These are phyloP conservation scores for Calycina herbarum DNA, from an alignment of 2,329 filamentous ascomycete species.

Conservation along the genomic window DNA sequence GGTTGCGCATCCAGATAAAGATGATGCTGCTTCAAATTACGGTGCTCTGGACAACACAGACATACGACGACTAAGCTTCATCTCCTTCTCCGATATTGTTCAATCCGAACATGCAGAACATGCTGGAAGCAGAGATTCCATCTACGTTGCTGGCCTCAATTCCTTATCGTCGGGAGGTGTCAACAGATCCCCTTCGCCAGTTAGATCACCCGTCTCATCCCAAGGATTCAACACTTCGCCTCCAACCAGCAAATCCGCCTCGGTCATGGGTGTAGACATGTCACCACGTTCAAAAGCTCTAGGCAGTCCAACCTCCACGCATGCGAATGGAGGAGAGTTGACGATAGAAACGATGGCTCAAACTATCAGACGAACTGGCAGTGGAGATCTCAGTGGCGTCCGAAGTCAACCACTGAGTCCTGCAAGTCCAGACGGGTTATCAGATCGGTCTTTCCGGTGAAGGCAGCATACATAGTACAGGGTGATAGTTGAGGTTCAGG, in stretches of 20 bases:
- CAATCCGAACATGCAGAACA: slow-evolving; percentile 75
- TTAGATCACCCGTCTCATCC: slow-evolving; percentile 76
- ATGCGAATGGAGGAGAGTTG: slow-evolving; percentile 65
- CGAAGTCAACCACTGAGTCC: slow-evolving; percentile 61
- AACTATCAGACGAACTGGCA: slow-evolving; percentile 80
- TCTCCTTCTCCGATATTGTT: slow-evolving; percentile 95
- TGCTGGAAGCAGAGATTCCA: slow-evolving; percentile 64
- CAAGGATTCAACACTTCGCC: slow-evolving; percentile 69
- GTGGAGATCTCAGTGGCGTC: slow-evolving; percentile 67
- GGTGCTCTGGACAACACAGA: slow-evolving; percentile 76
- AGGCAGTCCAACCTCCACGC: slow-evolving; percentile 61
- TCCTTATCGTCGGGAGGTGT: slow-evolving; percentile 52
- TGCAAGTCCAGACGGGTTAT: slow-evolving; percentile 43
- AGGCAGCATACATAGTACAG: not conserved
- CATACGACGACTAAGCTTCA: slow-evolving; percentile 84
- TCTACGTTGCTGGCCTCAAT: slow-evolving; percentile 67
- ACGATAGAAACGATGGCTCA: slow-evolving; percentile 94
- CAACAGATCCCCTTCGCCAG: slow-evolving; percentile 76
- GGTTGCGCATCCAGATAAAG: slow-evolving; percentile 52
- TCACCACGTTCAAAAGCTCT: slow-evolving; percentile 59
- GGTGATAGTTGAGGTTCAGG: not conserved
- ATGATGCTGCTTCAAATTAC: slow-evolving; percentile 71
- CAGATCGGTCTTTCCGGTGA: slow-evolving; percentile 33
- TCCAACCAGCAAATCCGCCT: slow-evolving; percentile 73
- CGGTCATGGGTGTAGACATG: slow-evolving; percentile 71